These are phyloP conservation scores for Cryphonectria radicalis DNA, from an alignment of 2,329 filamentous ascomycete genomes.

Conservation along the genomic window DNA sequence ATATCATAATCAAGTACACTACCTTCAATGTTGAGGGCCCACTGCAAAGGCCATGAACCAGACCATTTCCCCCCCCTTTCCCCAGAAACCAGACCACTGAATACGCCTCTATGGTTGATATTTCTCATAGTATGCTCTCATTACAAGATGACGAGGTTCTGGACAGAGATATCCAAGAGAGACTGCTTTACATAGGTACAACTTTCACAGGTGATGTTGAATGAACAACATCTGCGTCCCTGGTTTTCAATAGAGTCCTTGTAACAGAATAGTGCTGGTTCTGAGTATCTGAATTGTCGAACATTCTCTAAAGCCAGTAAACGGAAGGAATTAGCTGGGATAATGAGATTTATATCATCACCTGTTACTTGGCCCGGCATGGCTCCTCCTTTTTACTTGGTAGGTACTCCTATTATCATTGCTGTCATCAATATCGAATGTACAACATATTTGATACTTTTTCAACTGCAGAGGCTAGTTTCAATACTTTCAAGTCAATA, in stretches of 20 bases:
- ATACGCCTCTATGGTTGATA: no score
- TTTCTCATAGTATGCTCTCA: no score
- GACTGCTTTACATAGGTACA: no score
- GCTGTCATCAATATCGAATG: neutral
- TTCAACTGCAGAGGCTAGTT: neutral
- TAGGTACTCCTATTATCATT: no score
- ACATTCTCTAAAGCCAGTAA: neutral
- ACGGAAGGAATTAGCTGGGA: no score
- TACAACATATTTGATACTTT: neutral
- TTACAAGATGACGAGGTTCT: no score
- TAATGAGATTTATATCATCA: no score
- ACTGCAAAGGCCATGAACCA: neutral
- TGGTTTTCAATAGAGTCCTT: neutral
- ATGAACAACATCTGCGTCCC: neutral
- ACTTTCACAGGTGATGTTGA: neutral
- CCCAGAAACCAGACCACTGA: neutral
- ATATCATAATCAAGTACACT: neutral
- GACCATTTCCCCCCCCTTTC: neutral
- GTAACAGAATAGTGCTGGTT: neutral
- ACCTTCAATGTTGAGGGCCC: neutral
- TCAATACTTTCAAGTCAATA: no score
- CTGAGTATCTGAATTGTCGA: neutral
- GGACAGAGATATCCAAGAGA: no score
- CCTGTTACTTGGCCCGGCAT: no score
- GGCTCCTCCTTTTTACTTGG: no score